Base-by-base conservation (phyloP, 345 rosid genomes). In the Cardamine occulta region DNA sequence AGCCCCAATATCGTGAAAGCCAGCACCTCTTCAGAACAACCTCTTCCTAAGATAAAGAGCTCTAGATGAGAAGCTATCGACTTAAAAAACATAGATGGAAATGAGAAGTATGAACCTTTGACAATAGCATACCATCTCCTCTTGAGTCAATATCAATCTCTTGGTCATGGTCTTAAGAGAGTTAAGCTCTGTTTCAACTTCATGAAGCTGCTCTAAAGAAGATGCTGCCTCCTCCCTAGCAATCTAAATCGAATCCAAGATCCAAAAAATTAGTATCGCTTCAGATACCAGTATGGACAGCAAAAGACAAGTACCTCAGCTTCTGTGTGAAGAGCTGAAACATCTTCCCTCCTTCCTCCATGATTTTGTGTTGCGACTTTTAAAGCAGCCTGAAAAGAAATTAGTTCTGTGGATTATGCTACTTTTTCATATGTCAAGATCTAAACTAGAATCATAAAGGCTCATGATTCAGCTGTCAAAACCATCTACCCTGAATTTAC, bases 1-100 rank as follows among this genome's bases (percentile, higher is more conserved):
- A 83, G 76, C 85, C 85, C 99, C 99, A 92, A 80, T 95, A 92
- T 23, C 93, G 91, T 75, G 99, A 97, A 83, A 95, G 97, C 99
- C 99, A 95, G 79, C 98, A 95, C 77, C 99, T 95, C 93, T 92
- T 95, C 75, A 95, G 63, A 69, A 90, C 91, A 67, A 95, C 92
- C 78, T 95, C 99, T 80, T 95, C 99, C 99, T 95, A 88, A 65
- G 52, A 82, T 70, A 64, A 82, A 74, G 79, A 86, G 81, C 62
- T 71, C 61, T 72, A 82, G 63, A 82, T 79, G 76, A 82, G 53
- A 53, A 83, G 69, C 78, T 72, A 76, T 78, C 70, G 34, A 78
- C 70, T 66, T 59, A 6, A 52, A 59, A 80, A 39, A 70, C 32
- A 54, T 45, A 54, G 45, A 79, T 54, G 42, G 9, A 55, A 68